These are phyloP conservation scores for Aspergillus texensis DNA, from an alignment of 2,329 filamentous ascomycete genomes.

Conservation along the genomic window DNA sequence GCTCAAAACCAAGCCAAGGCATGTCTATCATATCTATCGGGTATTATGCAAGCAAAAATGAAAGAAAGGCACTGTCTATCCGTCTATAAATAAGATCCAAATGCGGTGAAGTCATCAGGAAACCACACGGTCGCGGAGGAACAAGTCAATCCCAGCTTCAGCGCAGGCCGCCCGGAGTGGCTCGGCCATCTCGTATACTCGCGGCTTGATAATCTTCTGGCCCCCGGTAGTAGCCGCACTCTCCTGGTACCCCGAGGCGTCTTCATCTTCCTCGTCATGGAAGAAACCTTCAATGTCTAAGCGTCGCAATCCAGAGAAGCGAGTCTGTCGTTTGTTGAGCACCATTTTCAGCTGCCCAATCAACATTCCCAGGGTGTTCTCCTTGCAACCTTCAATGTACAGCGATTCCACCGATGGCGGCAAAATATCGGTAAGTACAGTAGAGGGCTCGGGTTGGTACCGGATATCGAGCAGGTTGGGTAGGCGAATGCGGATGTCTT, in stretches of 20 bases:
- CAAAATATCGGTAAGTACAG: constrained; percentile 26
- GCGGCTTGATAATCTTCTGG: constrained; percentile 24
- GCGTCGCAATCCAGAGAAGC: constrained; percentile 20
- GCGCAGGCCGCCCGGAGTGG: constrained; percentile 25
- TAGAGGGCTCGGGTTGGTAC: constrained; percentile 28
- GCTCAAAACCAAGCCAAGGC: not conserved
- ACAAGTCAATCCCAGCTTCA: constrained; percentile 24
- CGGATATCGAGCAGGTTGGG: constrained; percentile 35
- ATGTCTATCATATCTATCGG: constrained; percentile 8
- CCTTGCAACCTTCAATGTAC: constrained; percentile 33
- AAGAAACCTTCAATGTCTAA: constrained; percentile 34
- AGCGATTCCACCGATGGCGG: constrained; percentile 27
- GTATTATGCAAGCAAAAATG: constrained; percentile 5
- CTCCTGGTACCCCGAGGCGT: constrained; percentile 20
- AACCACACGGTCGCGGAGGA: constrained; percentile 28
- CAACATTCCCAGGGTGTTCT: constrained; percentile 28
- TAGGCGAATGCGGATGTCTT: constrained; percentile 33
- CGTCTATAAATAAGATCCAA: not conserved
- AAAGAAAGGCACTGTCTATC: not conserved
- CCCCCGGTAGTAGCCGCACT: constrained; percentile 2
- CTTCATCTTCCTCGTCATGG: constrained; percentile 27
- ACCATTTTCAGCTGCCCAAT: constrained; percentile 26
- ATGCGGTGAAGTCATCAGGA: constrained; percentile 3
- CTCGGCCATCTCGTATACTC: constrained; percentile 27
- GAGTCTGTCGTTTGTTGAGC: constrained; percentile 22